These are phyloP conservation scores for Neurospora sp. DNA, from an alignment of 495 filamentous ascomycete genomes.

Conservation along the genomic window DNA sequence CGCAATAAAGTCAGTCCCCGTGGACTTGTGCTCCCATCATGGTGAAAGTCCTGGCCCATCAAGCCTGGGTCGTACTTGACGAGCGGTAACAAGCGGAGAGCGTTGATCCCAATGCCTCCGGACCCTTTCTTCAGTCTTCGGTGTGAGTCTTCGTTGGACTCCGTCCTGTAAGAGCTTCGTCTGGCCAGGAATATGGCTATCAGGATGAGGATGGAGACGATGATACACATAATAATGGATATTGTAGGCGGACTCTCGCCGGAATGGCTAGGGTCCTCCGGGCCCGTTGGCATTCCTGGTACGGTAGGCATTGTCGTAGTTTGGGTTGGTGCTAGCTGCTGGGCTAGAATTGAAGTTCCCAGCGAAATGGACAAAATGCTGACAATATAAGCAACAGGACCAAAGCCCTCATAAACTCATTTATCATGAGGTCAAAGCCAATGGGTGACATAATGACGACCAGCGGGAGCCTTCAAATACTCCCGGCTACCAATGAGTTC, in stretches of 20 bases:
- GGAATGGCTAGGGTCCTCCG: not conserved
- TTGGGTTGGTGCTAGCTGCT: not conserved
- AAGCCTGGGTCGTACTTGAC: constrained; percentile 1
- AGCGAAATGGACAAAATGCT: not conserved
- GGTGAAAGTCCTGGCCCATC: not conserved
- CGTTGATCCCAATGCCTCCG: not conserved
- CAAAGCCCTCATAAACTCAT: not conserved
- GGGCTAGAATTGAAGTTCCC: not conserved
- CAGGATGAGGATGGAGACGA: constrained; percentile 6
- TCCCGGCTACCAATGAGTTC: not conserved
- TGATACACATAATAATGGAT: constrained; percentile 5
- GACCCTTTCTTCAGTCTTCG: not conserved
- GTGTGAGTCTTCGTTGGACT: not conserved
- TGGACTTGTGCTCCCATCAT: not conserved
- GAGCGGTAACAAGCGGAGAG: constrained; percentile 1
- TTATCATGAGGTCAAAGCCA: not conserved
- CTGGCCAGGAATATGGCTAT: constrained; percentile 5
- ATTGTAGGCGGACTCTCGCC: constrained; percentile 1
- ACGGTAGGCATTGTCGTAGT: not conserved
- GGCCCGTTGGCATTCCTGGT: not conserved
- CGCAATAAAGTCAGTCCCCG: not conserved
- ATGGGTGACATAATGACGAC: not conserved
- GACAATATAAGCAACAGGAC: not conserved
- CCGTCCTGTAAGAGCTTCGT: not conserved
- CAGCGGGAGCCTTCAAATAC: not conserved